These are phyloP conservation scores for Elsinoe necatrix DNA, from an alignment of 2,329 filamentous ascomycete genomes.

Conservation along the genomic window DNA sequence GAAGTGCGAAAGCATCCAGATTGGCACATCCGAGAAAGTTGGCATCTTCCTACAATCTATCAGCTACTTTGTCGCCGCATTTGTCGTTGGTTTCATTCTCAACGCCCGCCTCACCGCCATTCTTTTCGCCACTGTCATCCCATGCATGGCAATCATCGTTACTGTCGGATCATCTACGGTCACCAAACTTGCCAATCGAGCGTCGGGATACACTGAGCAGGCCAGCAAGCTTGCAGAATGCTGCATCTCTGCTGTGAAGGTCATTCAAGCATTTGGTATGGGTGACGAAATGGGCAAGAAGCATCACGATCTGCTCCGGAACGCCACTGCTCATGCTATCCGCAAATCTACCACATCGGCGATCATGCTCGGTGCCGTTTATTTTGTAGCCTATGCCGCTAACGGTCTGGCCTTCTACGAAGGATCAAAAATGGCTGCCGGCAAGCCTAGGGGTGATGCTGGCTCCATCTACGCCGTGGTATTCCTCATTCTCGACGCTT, in stretches of 20 bases:
- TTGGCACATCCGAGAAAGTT: slow-evolving; percentile 41
- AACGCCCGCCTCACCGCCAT: slow-evolving; percentile 36
- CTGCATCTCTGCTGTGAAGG: slow-evolving; percentile 38
- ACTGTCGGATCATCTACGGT: slow-evolving; percentile 35
- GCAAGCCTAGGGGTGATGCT: slow-evolving; percentile 30
- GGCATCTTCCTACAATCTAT: slow-evolving; percentile 40
- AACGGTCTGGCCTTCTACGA: slow-evolving; percentile 42
- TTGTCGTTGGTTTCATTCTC: slow-evolving; percentile 38
- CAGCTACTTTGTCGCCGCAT: slow-evolving; percentile 39
- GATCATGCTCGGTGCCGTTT: slow-evolving; percentile 36
- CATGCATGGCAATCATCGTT: slow-evolving; percentile 39
- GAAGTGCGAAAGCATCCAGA: slow-evolving; percentile 39
- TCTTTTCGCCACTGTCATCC: slow-evolving; percentile 40
- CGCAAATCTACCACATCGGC: slow-evolving; percentile 36
- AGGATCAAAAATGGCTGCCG: slow-evolving; percentile 28
- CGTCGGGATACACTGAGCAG: slow-evolving; percentile 33
- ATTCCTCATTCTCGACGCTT: slow-evolving; percentile 55
- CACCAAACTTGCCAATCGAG: slow-evolving; percentile 33
- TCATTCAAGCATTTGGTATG: slow-evolving; percentile 42
- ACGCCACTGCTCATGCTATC: slow-evolving; percentile 31
- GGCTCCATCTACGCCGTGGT: slow-evolving; percentile 56
- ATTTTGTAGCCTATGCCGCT: slow-evolving; percentile 38
- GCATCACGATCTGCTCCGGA: slow-evolving; percentile 30
- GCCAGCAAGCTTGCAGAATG: slow-evolving; percentile 39
- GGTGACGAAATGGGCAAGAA: slow-evolving; percentile 33